A percentile compares a stretch with the other conserved stretches of the same genome.
phyloP scores from a whole-genome alignment of 2,329 filamentous ascomycete genomes.

The Nemania abortiva region DNA sequence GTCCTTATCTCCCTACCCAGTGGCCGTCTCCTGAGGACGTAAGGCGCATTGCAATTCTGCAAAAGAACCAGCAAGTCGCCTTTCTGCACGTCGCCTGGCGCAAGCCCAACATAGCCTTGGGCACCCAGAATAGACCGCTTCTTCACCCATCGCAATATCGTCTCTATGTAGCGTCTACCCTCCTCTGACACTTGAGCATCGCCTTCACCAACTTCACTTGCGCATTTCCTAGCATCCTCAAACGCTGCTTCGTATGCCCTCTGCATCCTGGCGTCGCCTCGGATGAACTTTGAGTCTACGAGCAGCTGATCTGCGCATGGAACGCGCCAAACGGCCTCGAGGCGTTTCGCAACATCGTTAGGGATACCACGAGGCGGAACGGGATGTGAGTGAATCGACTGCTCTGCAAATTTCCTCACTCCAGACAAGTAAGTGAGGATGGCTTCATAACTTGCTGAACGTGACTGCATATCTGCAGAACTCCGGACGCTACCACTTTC shows the following conservation, averaged over 20 bases:
- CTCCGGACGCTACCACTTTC: no score
- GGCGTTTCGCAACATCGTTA: background rate
- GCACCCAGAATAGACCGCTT: background rate
- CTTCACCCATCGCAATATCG: conserved; percentile 6
- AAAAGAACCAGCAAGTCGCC: background rate
- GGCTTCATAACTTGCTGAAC: background rate
- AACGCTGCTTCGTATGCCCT: background rate
- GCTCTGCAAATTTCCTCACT: background rate
- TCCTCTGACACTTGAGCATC: background rate
- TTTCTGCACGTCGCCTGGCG: background rate
- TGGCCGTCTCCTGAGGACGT: conserved; percentile 1
- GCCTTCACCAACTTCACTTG: background rate
- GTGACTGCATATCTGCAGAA: no score
- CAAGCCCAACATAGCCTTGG: conserved; percentile 24
- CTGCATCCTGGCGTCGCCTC: background rate
- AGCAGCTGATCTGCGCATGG: conserved; percentile 20
- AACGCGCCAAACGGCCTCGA: conserved; percentile 11
- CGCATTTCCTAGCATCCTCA: background rate
- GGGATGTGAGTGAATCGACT: background rate
- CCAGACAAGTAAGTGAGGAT: conserved; percentile 2
- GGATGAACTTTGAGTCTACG: background rate
- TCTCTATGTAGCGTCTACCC: background rate
- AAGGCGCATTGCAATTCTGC: conserved; percentile 16
- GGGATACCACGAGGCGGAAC: background rate
- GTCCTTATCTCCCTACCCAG: no score